Base-by-base conservation (phyloP, 208 protist species). In the Strigomonas culicis region DNA sequence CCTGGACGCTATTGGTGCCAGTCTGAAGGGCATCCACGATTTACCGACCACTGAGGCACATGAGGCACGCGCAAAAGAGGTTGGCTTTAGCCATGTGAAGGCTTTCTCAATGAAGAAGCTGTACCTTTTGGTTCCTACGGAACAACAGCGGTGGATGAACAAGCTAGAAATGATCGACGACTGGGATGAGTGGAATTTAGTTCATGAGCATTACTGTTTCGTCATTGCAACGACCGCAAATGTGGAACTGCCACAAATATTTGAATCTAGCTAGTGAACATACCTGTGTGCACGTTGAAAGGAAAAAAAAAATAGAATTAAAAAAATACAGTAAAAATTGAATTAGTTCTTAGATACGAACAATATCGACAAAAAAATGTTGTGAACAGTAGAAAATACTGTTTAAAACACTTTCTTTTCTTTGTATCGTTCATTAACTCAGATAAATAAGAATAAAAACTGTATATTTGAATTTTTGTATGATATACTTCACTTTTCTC, bases 151-250 rank as follows among this genome's bases (percentile, higher is more conserved):
- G 28, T 76, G 72, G 55, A 73, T 96, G 11, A 85, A 84, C 65
- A 84, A 85, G 56, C 74, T 96, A 17, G 90, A 96, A 72, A 94
- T 94, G 72, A 86, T 96, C 8, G 90, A 96, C 61, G 90, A 96
- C 70, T 96, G 88, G 87, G 90, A 96, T 66, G 90, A 96, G 70
- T 96, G 90, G 88, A 92, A 89, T 44, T 66, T 96, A 57, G 86
- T 96, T 70, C 90, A 94, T 62, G 90, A 96, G n/a, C 90, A 96
- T 65, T 96, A 96, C 72, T 88, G 86, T 59, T 94, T 96, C 63
- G 68, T 96, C 7, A 72, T 90, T 39, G 90, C 87, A n/a, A 71
- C 72, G 25, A 89, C 77, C 27, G 72, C 65, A 13, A 59, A 77
- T 7, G 64, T 66, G 0, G 58, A 75, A 24, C 30, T 90, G 21